Evolutionary conservation across 2,329 filamentous ascomycete species (phyloP), one percentile per base, ranked within the genome.

Genomic region (Septoria petroselini): DNA sequence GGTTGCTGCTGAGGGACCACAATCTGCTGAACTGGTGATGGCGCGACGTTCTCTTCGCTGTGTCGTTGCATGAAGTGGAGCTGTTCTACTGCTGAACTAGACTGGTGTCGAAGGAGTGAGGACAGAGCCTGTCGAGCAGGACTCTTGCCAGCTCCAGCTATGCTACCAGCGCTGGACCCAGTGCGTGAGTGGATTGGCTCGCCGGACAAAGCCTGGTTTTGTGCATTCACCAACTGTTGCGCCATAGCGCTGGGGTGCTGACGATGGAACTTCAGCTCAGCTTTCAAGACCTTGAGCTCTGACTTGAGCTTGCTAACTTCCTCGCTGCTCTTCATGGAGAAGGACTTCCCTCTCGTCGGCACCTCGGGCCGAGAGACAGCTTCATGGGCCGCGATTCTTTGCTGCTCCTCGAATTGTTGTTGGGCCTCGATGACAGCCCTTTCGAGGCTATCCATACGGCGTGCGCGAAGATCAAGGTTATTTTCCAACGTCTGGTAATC

Each of bases 401-500:
- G 44, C 17, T 53, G 44, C 40, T 53, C 50, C 19, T 53, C 50
- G 23, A 53, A 49, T 12, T 47, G 54, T 50, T 57, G 52, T 54
- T 77, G 73, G 25, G 75, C 79, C 58, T 84, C 86, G 53, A 86
- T 80, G 33, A 93, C 82, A 34, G 88, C 79, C 12, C 84, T 82
- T 70, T 98, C 93, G 1, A 98, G 77, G 2, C 87, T 82, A 58
- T 97, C 91, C 23, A 98, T 80, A 60, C 89, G 88, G 73, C 94
- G 93, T 52, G 85, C 79, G 12, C 90, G 84, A 19, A 83, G 72
- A 46, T 93, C 88, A 21, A 96, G 81, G 30, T 83, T 87, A 59
- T 83, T 83, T 68, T 96, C 90, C 1, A 98, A 77, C 0, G 79
- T 81, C 63, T 94, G 87, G 64, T 96, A 97, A 64, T 97, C 91